Evolutionary conservation across 2,329 filamentous ascomycete species (phyloP).

Genomic region (Sordariomycetes sp.): DNA sequence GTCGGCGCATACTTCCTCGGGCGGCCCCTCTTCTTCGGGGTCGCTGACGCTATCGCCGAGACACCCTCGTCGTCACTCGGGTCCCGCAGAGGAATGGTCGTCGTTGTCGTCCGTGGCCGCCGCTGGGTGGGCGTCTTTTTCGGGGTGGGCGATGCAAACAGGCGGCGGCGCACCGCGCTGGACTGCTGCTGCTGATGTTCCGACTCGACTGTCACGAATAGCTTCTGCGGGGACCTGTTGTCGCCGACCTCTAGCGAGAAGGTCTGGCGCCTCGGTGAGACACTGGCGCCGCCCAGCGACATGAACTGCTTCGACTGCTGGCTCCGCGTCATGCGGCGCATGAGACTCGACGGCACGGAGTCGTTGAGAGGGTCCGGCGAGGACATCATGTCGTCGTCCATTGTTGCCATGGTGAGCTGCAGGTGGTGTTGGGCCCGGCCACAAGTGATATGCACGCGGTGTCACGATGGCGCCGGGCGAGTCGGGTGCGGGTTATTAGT

Average conservation of each 20-base stretch:
- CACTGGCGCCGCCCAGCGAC: slow-evolving; percentile 16
- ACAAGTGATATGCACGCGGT: background rate
- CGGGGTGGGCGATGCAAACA: slow-evolving; percentile 31
- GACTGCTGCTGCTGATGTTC: slow-evolving; percentile 21
- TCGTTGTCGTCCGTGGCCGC: slow-evolving; percentile 31
- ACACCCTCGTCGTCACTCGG: slow-evolving; percentile 23
- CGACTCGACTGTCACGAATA: slow-evolving; percentile 46
- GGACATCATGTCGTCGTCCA: slow-evolving; percentile 30
- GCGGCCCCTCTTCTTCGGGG: slow-evolving; percentile 32
- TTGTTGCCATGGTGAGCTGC: slow-evolving; percentile 14
- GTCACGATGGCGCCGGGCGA: background rate
- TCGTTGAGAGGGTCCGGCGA: slow-evolving; percentile 41
- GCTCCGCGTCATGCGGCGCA: slow-evolving; percentile 32
- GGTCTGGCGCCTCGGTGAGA: slow-evolving; percentile 43
- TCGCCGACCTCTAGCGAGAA: slow-evolving; percentile 47
- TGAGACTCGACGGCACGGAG: slow-evolving; percentile 21
- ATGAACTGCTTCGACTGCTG: slow-evolving; percentile 26
- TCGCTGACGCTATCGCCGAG: slow-evolving; percentile 17
- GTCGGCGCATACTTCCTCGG: slow-evolving; percentile 41
- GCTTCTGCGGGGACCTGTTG: slow-evolving; percentile 35
- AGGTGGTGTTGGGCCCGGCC: background rate
- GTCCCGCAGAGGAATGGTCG: slow-evolving; percentile 36
- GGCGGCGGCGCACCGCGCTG: slow-evolving; percentile 23
- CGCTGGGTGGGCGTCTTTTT: slow-evolving; percentile 22
- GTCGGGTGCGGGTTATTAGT: background rate